Percentiles rank a stretch among this genome's conserved stretches.
phyloP scores from a whole-genome alignment of 179 eudicot species.

The Beta lomatogona region DNA sequence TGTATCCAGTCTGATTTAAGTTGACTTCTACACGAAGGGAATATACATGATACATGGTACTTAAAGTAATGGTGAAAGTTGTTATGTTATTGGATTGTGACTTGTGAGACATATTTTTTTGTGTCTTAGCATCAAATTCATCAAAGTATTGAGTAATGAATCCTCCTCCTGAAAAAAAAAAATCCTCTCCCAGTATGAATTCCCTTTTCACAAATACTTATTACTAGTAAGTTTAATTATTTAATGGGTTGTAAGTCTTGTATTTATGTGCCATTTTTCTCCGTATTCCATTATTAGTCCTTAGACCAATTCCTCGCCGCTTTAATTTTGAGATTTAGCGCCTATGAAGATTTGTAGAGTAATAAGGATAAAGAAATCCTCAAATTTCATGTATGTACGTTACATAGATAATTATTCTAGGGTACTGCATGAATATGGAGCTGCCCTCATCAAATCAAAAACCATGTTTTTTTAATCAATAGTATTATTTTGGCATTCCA shows the following conservation, averaged over 20 bases:
- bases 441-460: background rate
- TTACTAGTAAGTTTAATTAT: background rate
- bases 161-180: background rate
- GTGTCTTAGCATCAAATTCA: background rate
- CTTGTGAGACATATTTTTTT: background rate
- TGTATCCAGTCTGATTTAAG: background rate
- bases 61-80: background rate
- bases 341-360: too few species aligned
- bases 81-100: background rate
- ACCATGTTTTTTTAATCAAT: background rate
- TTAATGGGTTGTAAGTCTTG: background rate
- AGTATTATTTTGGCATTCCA: background rate
- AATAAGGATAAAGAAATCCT: background rate
- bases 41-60: background rate
- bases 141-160: background rate
- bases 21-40: background rate
- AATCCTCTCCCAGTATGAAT: background rate
- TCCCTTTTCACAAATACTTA: background rate
- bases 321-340: too few species aligned
- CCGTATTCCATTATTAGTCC: too few species aligned
- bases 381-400: background rate
- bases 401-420: background rate
- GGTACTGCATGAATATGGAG: background rate
- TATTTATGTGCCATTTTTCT: background rate
- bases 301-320: too few species aligned